Percentiles rank a stretch among this genome's conserved stretches.
phyloP scores from a whole-genome alignment of 768 basidiomycete genomes.

The Exidia glandulosa region DNA sequence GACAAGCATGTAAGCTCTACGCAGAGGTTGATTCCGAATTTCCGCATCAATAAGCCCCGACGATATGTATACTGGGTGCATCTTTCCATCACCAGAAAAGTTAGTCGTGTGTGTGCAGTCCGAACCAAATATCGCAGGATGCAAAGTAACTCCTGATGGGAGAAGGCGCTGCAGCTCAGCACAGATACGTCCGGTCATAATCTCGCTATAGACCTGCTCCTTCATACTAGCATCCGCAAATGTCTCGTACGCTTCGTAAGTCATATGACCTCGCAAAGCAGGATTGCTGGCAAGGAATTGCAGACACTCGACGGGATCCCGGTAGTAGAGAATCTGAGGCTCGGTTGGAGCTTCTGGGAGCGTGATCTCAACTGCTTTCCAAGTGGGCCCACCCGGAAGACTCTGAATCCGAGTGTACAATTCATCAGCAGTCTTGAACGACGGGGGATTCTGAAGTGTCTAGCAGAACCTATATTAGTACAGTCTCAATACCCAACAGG shows the following conservation, averaged over 20 bases:
- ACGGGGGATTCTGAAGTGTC: not conserved
- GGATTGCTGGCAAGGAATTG: not conserved
- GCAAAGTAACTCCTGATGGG: not conserved
- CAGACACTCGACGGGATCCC: slow-evolving; percentile 3
- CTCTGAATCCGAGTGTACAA: not conserved
- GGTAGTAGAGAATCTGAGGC: not conserved
- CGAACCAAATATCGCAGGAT: not conserved
- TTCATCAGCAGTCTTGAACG: not conserved
- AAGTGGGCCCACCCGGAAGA: not conserved
- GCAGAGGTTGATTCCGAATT: not conserved
- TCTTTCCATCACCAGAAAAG: not conserved
- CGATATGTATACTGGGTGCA: not conserved
- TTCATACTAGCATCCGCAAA: not conserved
- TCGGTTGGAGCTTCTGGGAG: not conserved
- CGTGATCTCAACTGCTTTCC: not conserved
- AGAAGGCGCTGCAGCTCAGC: not conserved
- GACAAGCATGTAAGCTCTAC: not conserved
- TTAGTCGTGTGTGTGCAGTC: not conserved
- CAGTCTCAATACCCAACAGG: not conserved
- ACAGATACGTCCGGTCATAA: not conserved
- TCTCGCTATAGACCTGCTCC: not conserved
- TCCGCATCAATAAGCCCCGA: not conserved
- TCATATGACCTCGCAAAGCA: not conserved
- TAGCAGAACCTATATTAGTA: not conserved
- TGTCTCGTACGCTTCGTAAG: not conserved